Evolutionary conservation across 495 filamentous ascomycete genomes (phyloP).

Genomic region (Penicillium canariense): DNA sequence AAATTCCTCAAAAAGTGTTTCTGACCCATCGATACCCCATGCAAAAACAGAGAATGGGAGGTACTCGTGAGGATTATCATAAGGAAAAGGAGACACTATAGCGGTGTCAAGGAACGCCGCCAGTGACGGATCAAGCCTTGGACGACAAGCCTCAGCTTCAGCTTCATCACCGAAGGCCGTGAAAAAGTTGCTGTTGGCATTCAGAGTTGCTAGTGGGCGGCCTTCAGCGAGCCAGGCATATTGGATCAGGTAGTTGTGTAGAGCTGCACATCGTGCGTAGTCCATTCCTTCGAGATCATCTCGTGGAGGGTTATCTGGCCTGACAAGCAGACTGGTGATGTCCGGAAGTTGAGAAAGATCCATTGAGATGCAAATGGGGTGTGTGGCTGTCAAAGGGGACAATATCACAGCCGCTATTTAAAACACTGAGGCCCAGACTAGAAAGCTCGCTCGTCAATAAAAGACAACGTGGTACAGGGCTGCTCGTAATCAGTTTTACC

Average conservation of each 20-base stretch:
- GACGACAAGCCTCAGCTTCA: conserved; percentile 12
- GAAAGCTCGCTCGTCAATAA: too few relatives aligned
- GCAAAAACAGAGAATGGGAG: conserved; percentile 10
- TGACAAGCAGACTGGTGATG: conserved; percentile 12
- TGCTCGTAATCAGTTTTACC: too few relatives aligned
- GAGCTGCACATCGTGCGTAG: conserved; percentile 17
- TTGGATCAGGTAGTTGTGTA: conserved; percentile 17
- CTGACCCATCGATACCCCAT: conserved; percentile 1
- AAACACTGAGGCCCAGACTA: too few relatives aligned
- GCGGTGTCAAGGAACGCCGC: conserved; percentile 14
- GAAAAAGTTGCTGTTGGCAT: conserved; percentile 16
- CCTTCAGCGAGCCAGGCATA: conserved; percentile 20
- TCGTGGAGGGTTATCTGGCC: conserved; percentile 20
- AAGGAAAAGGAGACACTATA: conserved; percentile 4
- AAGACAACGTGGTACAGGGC: too few relatives aligned
- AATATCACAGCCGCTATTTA: too few relatives aligned
- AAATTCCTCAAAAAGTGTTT: conserved; percentile 8
- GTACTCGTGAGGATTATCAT: conserved; percentile 7
- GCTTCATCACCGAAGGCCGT: conserved; percentile 7
- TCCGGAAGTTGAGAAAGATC: conserved; percentile 19
- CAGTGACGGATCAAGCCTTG: conserved; percentile 15
- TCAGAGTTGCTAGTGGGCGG: conserved; percentile 14
- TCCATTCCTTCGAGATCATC: conserved; percentile 18
- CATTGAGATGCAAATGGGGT: conserved; percentile 10
- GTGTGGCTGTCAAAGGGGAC: too few relatives aligned